Evolutionary conservation across 331 rosid genomes (phyloP), one percentile per base, ranked within the genome.

Genomic region (Acacia pycnantha): DNA sequence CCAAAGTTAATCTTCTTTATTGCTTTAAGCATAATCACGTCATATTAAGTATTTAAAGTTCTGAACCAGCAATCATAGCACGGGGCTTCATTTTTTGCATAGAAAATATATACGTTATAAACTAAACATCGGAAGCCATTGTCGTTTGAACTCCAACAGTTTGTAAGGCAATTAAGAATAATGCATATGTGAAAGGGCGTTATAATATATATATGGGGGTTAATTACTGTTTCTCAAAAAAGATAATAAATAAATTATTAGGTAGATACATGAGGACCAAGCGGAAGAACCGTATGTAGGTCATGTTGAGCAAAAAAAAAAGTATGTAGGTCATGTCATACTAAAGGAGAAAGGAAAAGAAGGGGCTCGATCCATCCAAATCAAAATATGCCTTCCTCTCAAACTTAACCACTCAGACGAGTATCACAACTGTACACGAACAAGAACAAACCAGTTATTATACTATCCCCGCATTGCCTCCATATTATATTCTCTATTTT

Each of bases 281-380:
- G 43, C 70, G 65, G 44, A 50, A 56, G 56, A 68, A 65, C 22
- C 74, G 67, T 61, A 61, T 27, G 43, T 22, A 54, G 27, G 54
- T 82, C 77, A 21, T 46, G 31, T 77, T n/a, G n/a, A n/a, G n/a
- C n/a, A n/a, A n/a, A n/a, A n/a, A n/a, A n/a, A n/a, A n/a, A n/a
- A n/a, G 67, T 61, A 61, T 27, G 43, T 22, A 54, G 27, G 54
- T 82, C 77, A 21, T 46, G 31, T 77, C 44, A 31, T 24, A 54
- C 37, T n/a, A 41, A 21, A 37, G 22, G 15, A 29, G 43, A 67
- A 58, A 67, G 40, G 5, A 13, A 44, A 44, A 26, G 53, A 13
- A 43, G 41, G 14, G 56, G 33, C 2, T 82, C 66, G 15, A 50
- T 33, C 76, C 59, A 77, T 77, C 71, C 12, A 29, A 77, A 83